Evolutionary conservation across 805 yeast genomes (phyloP).

Genomic region (Metschnikowia anglica): DNA sequence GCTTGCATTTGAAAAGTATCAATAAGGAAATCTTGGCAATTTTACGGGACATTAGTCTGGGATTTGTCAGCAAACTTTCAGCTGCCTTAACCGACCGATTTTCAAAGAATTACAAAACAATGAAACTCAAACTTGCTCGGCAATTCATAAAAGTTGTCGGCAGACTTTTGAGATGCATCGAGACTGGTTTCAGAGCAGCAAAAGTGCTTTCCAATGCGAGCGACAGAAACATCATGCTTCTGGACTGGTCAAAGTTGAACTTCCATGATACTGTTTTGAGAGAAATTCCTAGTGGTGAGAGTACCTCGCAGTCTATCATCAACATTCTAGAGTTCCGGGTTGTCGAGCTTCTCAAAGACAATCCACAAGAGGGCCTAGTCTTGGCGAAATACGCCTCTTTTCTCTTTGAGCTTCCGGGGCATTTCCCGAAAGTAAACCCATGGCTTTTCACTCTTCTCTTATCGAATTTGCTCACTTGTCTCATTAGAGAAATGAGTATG

Average conservation of each 20-base stretch:
- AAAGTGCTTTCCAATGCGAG: slow-evolving; percentile 42
- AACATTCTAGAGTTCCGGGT: slow-evolving; percentile 37
- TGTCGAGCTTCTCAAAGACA: slow-evolving; percentile 27
- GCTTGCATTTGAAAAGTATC: slow-evolving; percentile 54
- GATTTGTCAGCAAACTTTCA: slow-evolving; percentile 48
- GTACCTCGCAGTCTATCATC: slow-evolving; percentile 32
- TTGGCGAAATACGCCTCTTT: slow-evolving; percentile 25
- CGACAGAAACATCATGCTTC: slow-evolving; percentile 51
- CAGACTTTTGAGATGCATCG: slow-evolving; percentile 53
- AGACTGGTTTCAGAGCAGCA: slow-evolving; percentile 51
- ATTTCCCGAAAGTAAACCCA: slow-evolving; percentile 53
- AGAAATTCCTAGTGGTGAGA: slow-evolving; percentile 50
- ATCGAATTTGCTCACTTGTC: slow-evolving; percentile 54
- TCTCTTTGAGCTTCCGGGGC: slow-evolving; percentile 43
- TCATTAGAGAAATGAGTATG: slow-evolving; percentile 60
- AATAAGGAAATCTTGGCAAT: slow-evolving; percentile 56
- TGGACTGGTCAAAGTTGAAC: slow-evolving; percentile 60
- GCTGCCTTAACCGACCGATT: slow-evolving; percentile 39
- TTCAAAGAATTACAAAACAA: slow-evolving; percentile 49
- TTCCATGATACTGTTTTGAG: slow-evolving; percentile 44
- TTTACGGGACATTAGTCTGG: slow-evolving; percentile 51
- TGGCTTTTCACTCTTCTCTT: slow-evolving; percentile 53
- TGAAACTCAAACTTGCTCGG: slow-evolving; percentile 54
- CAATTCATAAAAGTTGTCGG: slow-evolving; percentile 53
- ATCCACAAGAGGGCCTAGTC: slow-evolving; percentile 22